Base-by-base conservation (phyloP, 2,329 filamentous ascomycete species). In the Fusarium austroafricanum region DNA sequence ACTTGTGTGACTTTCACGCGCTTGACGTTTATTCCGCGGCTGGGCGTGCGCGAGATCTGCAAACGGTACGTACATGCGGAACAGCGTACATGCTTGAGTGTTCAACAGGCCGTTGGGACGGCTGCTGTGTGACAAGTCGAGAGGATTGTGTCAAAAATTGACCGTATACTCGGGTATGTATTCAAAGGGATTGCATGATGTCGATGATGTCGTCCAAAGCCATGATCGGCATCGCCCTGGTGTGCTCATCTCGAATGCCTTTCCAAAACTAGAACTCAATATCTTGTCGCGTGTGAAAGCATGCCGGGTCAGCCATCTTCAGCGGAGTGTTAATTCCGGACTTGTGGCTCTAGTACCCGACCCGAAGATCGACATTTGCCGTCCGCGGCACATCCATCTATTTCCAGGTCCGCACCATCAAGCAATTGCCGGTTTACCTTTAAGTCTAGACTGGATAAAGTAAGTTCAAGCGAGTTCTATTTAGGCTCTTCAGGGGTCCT, bases 331-430 rank as follows among this genome's bases (percentile, higher is more conserved):
- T 70, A 61, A 70, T 58, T 70, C 66, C 66, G 66, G 66, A 20
- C 44, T 49, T 47, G 60, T 53, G 37, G 42, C 55, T 68, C 55
- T 72, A 73, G 69, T 68, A 66, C 68, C 49, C 61, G 51, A 58
- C 39, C 58, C 65, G 56, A 61, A 63, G 71, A 73, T 73, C 71
- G 69, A 73, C 71, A 67, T 72, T 67, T 73, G 71, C 69, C 71
- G 71, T 67, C 62, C 69, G 66, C 71, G 71, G 69, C 63, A 72
- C 61, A 63, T 70, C 69, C 54, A 46, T 64, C 56, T 70, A 68
- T 61, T 63, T 58, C 67, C 53, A 68, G 64, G 58, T 55, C 63
- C 56, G 62, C 61, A 54, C 67, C 65, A 58, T 57, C 59, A 21
- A 55, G 38, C 65, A 71, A 73, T 61, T 73, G 71, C 71, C 70